These are phyloP conservation scores for Smittium culicis DNA, from an alignment of 371 early-diverging fungal genomes.

Conservation along the genomic window DNA sequence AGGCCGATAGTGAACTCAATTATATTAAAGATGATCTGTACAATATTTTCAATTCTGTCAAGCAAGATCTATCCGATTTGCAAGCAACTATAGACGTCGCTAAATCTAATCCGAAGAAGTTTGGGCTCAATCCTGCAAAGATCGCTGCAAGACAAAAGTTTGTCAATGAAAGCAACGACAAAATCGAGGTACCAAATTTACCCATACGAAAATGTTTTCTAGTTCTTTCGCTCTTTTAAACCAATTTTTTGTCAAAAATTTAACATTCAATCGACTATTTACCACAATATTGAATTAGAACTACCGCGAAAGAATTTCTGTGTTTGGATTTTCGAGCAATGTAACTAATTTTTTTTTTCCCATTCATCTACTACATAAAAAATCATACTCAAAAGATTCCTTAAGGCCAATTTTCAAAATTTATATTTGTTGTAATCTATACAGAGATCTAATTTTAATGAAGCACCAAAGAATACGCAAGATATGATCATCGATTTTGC, in stretches of 20 bases:
- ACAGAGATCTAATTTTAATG: no score
- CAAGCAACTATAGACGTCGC: constrained; percentile 16
- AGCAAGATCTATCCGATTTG: constrained; percentile 9
- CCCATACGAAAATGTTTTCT: constrained; percentile 12
- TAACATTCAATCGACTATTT: no score
- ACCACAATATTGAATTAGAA: no score
- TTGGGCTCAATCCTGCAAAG: constrained; percentile 19
- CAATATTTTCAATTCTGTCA: constrained; percentile 9
- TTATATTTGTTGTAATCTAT: no score
- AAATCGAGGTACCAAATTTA: constrained; percentile 17
- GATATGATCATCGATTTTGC: constrained; percentile 19
- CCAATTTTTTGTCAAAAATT: no score
- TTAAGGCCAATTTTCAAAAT: no score
- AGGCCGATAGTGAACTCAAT: constrained; percentile 27
- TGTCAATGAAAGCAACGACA: constrained; percentile 18
- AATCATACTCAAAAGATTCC: no score
- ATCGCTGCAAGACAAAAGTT: constrained; percentile 22
- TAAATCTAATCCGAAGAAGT: constrained; percentile 22
- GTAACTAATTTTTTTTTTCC: neutral
- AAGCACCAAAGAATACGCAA: no score
- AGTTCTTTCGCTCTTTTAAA: no score
- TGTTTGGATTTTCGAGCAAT: neutral
- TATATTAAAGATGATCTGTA: constrained; percentile 22
- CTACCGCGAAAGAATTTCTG: constrained; percentile 5
- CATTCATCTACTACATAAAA: no score